These are phyloP conservation scores for Heterobasidion occidentale DNA, from an alignment of 1,284 basidiomycete species.

Conservation along the genomic window DNA sequence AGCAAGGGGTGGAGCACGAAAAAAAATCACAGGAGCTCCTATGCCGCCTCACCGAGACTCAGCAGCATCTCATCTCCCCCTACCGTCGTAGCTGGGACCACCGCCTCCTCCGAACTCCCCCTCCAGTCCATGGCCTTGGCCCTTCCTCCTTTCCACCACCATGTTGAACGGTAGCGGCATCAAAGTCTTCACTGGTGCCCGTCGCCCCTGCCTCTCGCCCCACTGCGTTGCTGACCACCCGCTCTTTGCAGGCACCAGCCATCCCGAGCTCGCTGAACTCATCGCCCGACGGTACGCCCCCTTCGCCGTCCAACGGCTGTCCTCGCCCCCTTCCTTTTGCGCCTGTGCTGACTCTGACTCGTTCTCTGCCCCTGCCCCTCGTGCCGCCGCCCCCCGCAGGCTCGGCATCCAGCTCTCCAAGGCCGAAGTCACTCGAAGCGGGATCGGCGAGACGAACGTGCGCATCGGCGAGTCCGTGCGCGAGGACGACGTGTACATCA, in stretches of 20 bases:
- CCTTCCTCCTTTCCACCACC: neutral
- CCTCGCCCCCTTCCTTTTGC: neutral
- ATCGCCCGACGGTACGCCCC: slow-evolving; percentile 79
- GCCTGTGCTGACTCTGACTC: neutral
- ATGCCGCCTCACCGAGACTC: neutral
- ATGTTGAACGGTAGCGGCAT: slow-evolving; percentile 55
- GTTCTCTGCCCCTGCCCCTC: neutral
- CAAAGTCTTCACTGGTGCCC: slow-evolving; percentile 86
- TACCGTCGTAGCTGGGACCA: neutral
- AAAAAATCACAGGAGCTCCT: neutral
- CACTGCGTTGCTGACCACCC: neutral
- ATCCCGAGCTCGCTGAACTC: slow-evolving; percentile 91
- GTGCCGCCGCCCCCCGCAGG: slow-evolving; percentile 29
- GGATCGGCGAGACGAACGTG: slow-evolving; percentile 89
- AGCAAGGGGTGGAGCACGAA: neutral
- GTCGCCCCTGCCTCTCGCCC: neutral
- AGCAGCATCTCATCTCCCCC: neutral
- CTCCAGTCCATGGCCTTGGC: neutral
- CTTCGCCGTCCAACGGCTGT: neutral
- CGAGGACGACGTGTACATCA: slow-evolving; percentile 98
- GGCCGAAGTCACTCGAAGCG: slow-evolving; percentile 82
- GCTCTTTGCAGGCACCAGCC: slow-evolving; percentile 68
- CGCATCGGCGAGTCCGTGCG: slow-evolving; percentile 94
- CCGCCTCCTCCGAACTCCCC: neutral
- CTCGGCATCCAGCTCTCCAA: slow-evolving; percentile 80